Base-by-base conservation (phyloP, 345 rosid genomes). In the Acer negundo region DNA sequence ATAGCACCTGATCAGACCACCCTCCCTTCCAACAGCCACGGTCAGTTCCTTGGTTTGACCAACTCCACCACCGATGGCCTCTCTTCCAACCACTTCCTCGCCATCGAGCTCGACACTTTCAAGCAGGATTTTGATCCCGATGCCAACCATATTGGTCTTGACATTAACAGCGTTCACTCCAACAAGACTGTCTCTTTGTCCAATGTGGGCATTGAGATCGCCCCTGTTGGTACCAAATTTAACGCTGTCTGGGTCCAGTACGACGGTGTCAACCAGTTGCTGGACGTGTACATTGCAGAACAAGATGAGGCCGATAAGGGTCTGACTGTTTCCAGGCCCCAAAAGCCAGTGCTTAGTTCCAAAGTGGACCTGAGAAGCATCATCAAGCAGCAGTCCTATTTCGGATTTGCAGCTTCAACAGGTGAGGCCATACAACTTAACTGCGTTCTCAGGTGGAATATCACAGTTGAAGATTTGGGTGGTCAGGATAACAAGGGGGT, bases 121-220 rank as follows among this genome's bases (percentile, higher is more conserved):
- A 86, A 84, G 74, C 86, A 91, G 69, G 84, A 74, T 15, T 85
- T 82, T n/a, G 92, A 91, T 77, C 93, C 90, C 0, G 89, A 91
- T 31, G 83, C 77, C 26, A 91, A 91, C 76, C 95, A 91, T 78
- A 56, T 89, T 9, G 95, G 95, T 67, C 86, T 89, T 8, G 75
- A 88, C 70, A 83, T 89, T 77, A 86, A 91, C 64, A 70, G 85
- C 11, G 85, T 88, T 28, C 63, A 17, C 0, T 88, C 90, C 11
- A 80, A 24, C 28, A 74, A 66, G 70, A 83, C 84, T 0, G 83
- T 71, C 1, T 64, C 85, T 7, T 78, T 89, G 62, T 79, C 83
- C 2, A 3, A 55, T 61, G 59, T n/a, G 1, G 86, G 77, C 15
- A 80, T 87, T 78, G 76, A 84, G 7, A 80, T 89, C 28, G 79